These are phyloP conservation scores for Ceratobasidium sp. DNA, from an alignment of 1,284 basidiomycete genomes.

Conservation along the genomic window DNA sequence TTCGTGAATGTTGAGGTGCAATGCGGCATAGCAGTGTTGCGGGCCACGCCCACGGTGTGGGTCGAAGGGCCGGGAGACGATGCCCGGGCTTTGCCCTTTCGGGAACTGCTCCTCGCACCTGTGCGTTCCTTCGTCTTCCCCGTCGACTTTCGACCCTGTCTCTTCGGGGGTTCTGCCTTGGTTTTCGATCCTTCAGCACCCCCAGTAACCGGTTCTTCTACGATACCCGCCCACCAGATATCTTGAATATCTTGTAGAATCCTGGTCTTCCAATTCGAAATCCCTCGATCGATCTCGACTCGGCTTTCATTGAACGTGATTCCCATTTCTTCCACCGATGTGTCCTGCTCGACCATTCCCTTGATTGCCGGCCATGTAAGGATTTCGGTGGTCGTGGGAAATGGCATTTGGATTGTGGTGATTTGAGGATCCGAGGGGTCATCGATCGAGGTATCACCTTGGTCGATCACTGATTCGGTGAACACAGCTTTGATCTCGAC, in stretches of 20 bases:
- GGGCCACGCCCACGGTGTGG: no score
- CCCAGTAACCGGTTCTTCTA: neutral
- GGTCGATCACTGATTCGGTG: neutral
- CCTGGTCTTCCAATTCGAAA: conserved; percentile 3
- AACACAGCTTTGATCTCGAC: neutral
- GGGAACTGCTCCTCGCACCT: neutral
- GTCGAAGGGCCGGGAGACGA: neutral
- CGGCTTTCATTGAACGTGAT: neutral
- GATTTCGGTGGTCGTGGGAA: conserved; percentile 10
- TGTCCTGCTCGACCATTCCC: neutral
- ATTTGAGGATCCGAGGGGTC: neutral
- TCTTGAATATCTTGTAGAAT: conserved; percentile 5
- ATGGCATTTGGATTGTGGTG: neutral
- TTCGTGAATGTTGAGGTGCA: neutral
- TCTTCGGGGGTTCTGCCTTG: no score
- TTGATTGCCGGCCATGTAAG: conserved; percentile 19
- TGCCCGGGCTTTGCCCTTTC: neutral
- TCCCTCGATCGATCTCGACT: neutral
- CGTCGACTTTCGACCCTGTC: no score
- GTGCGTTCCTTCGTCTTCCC: neutral
- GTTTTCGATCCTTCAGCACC: no score
- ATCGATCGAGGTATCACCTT: neutral
- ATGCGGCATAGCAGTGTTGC: neutral
- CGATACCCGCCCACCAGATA: neutral
- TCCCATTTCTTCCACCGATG: neutral